Percentiles rank a stretch among this genome's conserved stretches.
Conservation (phyloP, 345 rosid genomes). For the Gossypium stocksii region DNA sequence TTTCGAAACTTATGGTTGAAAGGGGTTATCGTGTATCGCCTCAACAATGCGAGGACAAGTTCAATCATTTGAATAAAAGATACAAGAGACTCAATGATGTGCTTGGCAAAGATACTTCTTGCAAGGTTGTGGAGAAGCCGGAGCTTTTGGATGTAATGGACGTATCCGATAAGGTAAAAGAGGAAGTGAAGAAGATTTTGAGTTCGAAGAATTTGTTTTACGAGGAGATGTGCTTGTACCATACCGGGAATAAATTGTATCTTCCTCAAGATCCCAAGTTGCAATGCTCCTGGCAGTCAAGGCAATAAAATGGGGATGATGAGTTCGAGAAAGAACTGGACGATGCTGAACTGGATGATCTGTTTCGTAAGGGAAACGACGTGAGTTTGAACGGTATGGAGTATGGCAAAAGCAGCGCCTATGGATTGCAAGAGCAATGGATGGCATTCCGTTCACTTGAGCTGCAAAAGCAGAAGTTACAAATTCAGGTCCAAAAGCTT, state of each 20-base stretch:
- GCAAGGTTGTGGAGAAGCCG: conserved; percentile 25
- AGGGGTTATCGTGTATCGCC: conserved; percentile 27
- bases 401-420: background rate
- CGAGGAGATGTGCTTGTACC: conserved; percentile 26
- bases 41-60: conserved; percentile 36
- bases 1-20: conserved; percentile 20
- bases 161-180: conserved; percentile 16
- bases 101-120: conserved; percentile 24
- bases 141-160: conserved; percentile 18
- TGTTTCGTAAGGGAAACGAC: background rate
- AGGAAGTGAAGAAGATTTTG: conserved; percentile 24
- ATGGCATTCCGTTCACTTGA: conserved; percentile 13
- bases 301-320: background rate
- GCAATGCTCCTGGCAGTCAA: conserved; percentile 13
- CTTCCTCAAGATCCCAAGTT: conserved; percentile 19
- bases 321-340: conserved; percentile 8
- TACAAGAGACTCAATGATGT: conserved; percentile 26
- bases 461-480: conserved; percentile 18
- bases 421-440: conserved; percentile 12
- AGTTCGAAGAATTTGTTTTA: conserved; percentile 25
- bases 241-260: conserved; percentile 22
- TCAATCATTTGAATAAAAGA: conserved; percentile 23
- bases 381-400: background rate
- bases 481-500: conserved; percentile 16
- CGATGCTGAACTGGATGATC: conserved; percentile 7